Conservation (phyloP, 2,329 filamentous ascomycete species). For the Cercospora zeae-maydis region DNA sequence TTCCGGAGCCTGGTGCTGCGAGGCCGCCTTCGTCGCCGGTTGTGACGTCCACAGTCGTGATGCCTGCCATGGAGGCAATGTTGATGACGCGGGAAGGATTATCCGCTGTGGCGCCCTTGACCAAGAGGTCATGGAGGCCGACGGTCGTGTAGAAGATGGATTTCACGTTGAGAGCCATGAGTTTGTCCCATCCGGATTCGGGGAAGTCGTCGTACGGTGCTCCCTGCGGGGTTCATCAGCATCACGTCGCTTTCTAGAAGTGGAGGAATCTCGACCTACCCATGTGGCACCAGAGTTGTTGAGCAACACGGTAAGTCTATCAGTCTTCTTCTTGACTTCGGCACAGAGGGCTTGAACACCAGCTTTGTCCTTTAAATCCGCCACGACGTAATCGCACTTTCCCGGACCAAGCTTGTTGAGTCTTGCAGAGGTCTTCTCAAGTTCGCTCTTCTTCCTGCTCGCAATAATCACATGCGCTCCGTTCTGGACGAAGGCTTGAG, state of each 20-base stretch:
- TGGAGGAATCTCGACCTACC: conserved; percentile 16
- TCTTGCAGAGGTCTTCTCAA: conserved; percentile 42
- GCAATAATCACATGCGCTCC: conserved; percentile 41
- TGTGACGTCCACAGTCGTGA: conserved; percentile 47
- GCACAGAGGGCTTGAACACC: conserved; percentile 41
- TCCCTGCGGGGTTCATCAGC: conserved; percentile 35
- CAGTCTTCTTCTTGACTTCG: conserved; percentile 45
- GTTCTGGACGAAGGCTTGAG: conserved; percentile 48
- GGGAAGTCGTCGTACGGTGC: conserved; percentile 58
- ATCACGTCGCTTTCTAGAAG: not conserved
- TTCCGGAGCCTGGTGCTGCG: conserved; percentile 43
- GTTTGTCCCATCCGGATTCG: conserved; percentile 56
- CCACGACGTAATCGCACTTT: conserved; percentile 46
- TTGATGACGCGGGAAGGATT: conserved; percentile 47
- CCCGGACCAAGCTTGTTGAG: conserved; percentile 45
- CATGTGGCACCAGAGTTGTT: conserved; percentile 47
- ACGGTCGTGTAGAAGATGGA: conserved; percentile 48
- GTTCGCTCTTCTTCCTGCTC: conserved; percentile 45
- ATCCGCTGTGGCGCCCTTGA: conserved; percentile 40
- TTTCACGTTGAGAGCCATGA: conserved; percentile 43
- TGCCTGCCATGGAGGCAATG: conserved; percentile 46
- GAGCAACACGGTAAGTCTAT: conserved; percentile 45
- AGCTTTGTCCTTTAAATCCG: conserved; percentile 45
- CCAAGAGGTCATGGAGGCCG: conserved; percentile 44
- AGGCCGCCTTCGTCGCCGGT: conserved; percentile 49